Evolutionary conservation across 2,329 filamentous ascomycete genomes (phyloP).

Genomic region (Balansia obtecta): DNA sequence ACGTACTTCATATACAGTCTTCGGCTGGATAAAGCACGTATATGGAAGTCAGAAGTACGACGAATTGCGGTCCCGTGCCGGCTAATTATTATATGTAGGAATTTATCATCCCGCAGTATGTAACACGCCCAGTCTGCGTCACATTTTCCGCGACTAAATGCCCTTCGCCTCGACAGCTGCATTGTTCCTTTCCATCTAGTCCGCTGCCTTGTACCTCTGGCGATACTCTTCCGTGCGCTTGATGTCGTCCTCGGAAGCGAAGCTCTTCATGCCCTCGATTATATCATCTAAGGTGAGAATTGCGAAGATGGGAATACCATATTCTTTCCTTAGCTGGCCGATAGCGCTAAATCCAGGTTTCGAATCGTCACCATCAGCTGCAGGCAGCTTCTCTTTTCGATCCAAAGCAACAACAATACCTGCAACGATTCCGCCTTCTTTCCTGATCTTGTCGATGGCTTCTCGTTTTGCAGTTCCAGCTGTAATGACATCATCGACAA

Average conservation of each 20-base stretch:
- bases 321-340: conserved; percentile 73
- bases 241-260: conserved; percentile 50
- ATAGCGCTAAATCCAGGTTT: conserved; percentile 68
- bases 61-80: neutral
- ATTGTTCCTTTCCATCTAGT: conserved; percentile 21
- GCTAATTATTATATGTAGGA: neutral
- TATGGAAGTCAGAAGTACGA: neutral
- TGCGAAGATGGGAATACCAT: conserved; percentile 68
- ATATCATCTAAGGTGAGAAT: conserved; percentile 81
- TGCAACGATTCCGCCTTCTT: conserved; percentile 71
- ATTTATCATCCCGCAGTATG: neutral
- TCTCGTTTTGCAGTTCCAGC: conserved; percentile 90
- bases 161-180: neutral
- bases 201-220: conserved; percentile 47
- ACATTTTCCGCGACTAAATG: neutral
- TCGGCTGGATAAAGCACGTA: neutral
- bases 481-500: conserved; percentile 95
- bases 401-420: conserved; percentile 86
- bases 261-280: conserved; percentile 51
- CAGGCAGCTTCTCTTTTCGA: conserved; percentile 69
- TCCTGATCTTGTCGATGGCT: conserved; percentile 77
- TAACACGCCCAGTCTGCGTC: neutral
- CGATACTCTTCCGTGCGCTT: conserved; percentile 64
- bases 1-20: neutral
- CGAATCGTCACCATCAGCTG: conserved; percentile 50